phyloP scores from a whole-genome alignment of 1,284 basidiomycete genomes.

The Heterobasidion occidentale region DNA sequence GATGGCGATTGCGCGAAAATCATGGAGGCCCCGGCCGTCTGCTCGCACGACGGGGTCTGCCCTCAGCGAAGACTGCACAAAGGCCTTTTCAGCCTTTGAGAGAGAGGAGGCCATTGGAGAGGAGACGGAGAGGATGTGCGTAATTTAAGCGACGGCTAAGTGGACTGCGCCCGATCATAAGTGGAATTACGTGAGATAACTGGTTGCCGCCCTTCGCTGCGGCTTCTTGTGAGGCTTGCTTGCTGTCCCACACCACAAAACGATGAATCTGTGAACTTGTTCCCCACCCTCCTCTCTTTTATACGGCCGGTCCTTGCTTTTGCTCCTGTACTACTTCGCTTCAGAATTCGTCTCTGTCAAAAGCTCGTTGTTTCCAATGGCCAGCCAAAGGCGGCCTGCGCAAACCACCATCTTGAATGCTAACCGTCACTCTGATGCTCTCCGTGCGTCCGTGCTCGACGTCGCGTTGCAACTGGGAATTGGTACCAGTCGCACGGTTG shows the following conservation, averaged over 20 bases:
- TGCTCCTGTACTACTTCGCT: not conserved
- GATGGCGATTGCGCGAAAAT: slow-evolving; percentile 61
- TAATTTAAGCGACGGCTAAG: not conserved
- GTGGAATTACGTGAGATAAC: too few relatives aligned
- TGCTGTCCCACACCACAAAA: not conserved
- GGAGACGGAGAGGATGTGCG: not conserved
- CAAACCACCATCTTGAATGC: not conserved
- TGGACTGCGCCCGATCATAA: too few relatives aligned
- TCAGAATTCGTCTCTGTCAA: too few relatives aligned
- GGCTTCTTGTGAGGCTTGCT: not conserved
- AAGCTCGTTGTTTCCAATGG: not conserved
- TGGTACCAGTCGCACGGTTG: slow-evolving; percentile 43
- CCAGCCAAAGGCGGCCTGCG: not conserved
- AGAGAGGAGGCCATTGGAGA: slow-evolving; percentile 26
- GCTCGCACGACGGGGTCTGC: slow-evolving; percentile 48
- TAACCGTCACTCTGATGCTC: slow-evolving; percentile 42
- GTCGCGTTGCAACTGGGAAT: slow-evolving; percentile 59
- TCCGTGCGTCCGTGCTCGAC: slow-evolving; percentile 65
- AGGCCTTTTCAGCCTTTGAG: slow-evolving; percentile 72
- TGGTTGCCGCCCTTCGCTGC: too few relatives aligned
- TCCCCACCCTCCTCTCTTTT: not conserved
- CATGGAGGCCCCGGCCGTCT: slow-evolving; percentile 57
- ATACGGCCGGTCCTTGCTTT: not conserved
- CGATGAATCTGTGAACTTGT: not conserved
- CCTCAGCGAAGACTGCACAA: slow-evolving; percentile 56